Evolutionary conservation across 257 asterid genomes (phyloP), one percentile per base, ranked within the genome.

Genomic region (Rauvolfia tetraphylla): DNA sequence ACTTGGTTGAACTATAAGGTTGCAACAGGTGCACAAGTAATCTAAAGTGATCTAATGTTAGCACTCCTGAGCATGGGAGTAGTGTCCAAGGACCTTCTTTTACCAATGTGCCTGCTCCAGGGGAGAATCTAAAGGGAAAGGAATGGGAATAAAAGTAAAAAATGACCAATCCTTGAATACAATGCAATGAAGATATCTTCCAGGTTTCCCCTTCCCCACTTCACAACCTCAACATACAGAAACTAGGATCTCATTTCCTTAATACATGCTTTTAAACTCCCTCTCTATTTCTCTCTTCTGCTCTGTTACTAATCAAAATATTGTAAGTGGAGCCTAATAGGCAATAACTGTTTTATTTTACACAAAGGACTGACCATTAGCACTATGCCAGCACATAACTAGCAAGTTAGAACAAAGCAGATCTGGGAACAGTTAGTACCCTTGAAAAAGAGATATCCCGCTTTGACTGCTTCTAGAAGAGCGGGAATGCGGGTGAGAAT

Each of bases 361-460:
- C 29, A 27, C 51, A 48, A 49, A 66, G 8, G 38, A 36, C 67
- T 8, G 49, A 23, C 25, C 2, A 11, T 51, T n/a, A 48, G 44
- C 49, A 49, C 65, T 33, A 68, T 25, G 33, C 48, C 38, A 72
- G 73, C 36, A 72, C 18, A 15, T 51, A 34, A 71, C 5, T 65
- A 17, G 23, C 44, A 72, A 38, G 18, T 62, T 62, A 53, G 23
- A 17, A 42, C 12, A 46, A 71, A 58, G 15, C 23, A 42, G 48
- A 68, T 61, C 46, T 68, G 42, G 20, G 80, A 78, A 27, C 22
- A 78, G 72, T 48, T 20, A 75, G 75, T 91, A 95, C 99, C 98
- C 92, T 82, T 95, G 98, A 75, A 95, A 92, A 68, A 95, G 80
- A 68, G 93, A 79, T 71, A 84, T 75, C 76, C 95, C 91, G 74